Base-by-base conservation (phyloP, 345 rosid species). In the Camelina sativa region DNA sequence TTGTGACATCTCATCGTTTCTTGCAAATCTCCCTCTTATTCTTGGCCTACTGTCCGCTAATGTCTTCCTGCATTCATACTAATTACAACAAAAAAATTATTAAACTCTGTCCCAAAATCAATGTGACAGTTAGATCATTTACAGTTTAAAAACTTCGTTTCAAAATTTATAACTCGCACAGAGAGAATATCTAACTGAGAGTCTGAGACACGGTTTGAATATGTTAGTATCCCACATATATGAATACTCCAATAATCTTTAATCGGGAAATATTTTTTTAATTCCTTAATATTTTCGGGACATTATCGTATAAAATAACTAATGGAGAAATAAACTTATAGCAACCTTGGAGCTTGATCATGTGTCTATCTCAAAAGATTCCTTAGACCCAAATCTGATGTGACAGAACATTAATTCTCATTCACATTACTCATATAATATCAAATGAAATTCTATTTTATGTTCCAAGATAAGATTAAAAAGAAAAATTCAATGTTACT, bases 31-130 rank as follows among this genome's bases (percentile, higher is more conserved):
- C 3, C 99, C 99, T 81, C 99, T 80, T 53, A 95, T 89, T 15
- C 99, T 85, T 62, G 97, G 99, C 82, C 99, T 82, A 72, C 97
- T 90, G 52, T 95, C 97, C 9, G 99, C 99, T 84, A 95, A 74
- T 8, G 97, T 90, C 83, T 95, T 95, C 86, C 99, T 84, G 78
- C 99, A 95, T 34, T 81, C 93, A 69, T 95, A 95, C 99, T 94
- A 78, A 12, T 34, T 15, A 3, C 11, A n/a, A 6, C 8, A 7
- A 34, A 7, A 25, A 60, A 43, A 55, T 19, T 17, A 58, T 20
- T 55, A 56, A 63, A 43, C 11, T 20, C 10, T 9, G 2, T 65
- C 58, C n/a, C 11, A 65, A 25, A 20, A 46, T 23, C 41, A 16
- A 0, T 50, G 25, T 38, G 46, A 57, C 25, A 16, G 9, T 35